A percentile compares a stretch with the other conserved stretches of the same genome.
These are phyloP conservation scores for Bifiguratus adelaidae DNA, from an alignment of 192 early-diverging fungal genomes.

Conservation along the genomic window DNA sequence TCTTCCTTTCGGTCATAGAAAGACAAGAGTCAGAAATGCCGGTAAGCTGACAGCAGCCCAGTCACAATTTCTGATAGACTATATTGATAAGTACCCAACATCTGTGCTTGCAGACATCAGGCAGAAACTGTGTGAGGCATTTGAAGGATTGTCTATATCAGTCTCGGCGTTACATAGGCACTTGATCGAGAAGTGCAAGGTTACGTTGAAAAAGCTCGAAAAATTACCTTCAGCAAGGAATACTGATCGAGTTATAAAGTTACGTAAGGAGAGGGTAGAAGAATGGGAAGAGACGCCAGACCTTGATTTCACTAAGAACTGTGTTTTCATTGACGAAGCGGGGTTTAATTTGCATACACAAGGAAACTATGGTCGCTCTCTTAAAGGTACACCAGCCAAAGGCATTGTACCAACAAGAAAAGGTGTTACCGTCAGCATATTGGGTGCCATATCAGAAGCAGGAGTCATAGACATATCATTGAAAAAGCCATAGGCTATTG, in stretches of 20 bases:
- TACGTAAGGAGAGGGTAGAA: constrained; percentile 1
- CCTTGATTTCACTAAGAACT: constrained; percentile 6
- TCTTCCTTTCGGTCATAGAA: not conserved
- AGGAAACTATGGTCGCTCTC: constrained; percentile 1
- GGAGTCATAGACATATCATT: too few relatives aligned
- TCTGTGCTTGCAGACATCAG: not conserved
- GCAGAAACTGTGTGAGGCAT: not conserved
- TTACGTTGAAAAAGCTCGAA: not conserved
- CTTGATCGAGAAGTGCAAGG: too few relatives aligned
- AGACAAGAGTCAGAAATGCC: not conserved
- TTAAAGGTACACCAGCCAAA: not conserved
- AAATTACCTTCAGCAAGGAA: not conserved
- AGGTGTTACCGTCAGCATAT: too few relatives aligned
- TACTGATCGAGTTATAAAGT: not conserved
- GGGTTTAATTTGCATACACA: constrained; percentile 1
- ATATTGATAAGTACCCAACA: constrained; percentile 3
- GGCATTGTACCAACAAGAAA: too few relatives aligned
- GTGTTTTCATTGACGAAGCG: constrained; percentile 12
- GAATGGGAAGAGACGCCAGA: constrained; percentile 7
- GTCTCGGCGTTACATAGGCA: not conserved
- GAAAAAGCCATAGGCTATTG: too few relatives aligned
- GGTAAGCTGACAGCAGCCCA: not conserved
- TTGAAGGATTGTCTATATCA: not conserved
- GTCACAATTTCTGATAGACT: not conserved
- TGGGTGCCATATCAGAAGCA: too few relatives aligned